A percentile compares a stretch with the other conserved stretches of the same genome.
These are phyloP conservation scores for Trichosporon asahii DNA, from an alignment of 1,284 basidiomycete species.

Conservation along the genomic window DNA sequence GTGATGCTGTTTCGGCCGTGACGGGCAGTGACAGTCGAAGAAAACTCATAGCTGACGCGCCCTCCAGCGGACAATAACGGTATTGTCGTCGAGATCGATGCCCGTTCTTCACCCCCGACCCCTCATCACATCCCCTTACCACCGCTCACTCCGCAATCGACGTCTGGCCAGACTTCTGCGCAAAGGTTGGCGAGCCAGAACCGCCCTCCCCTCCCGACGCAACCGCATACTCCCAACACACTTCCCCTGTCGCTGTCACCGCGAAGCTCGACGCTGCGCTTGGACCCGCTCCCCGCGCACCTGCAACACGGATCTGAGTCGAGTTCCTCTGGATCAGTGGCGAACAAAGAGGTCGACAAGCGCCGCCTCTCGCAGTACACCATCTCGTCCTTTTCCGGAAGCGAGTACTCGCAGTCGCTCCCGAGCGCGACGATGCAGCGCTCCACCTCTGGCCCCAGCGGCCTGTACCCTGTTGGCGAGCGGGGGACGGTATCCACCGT, in stretches of 20 bases:
- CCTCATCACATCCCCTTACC: not conserved
- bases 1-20: not conserved
- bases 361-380: slow-evolving; percentile 4
- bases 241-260: slow-evolving; percentile 2
- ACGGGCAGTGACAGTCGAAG: not conserved
- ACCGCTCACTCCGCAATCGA: slow-evolving; percentile 7
- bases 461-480: not conserved
- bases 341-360: not conserved
- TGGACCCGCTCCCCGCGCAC: not conserved
- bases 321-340: not conserved
- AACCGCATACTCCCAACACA: not conserved
- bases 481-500: slow-evolving; percentile 19
- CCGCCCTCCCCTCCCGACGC: not conserved
- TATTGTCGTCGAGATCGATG: not conserved
- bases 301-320: not conserved
- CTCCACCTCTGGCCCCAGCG: not conserved
- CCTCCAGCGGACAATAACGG: not conserved
- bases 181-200: not conserved
- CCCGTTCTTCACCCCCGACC: not conserved
- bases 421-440: not conserved
- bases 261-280: slow-evolving; percentile 3
- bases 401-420: not conserved
- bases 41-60: not conserved
- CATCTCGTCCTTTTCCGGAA: not conserved
- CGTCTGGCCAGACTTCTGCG: not conserved